Percentiles rank a stretch among this genome's conserved stretches.
These are phyloP conservation scores for Trametes sanguinea DNA, from an alignment of 768 basidiomycete genomes.

Conservation along the genomic window DNA sequence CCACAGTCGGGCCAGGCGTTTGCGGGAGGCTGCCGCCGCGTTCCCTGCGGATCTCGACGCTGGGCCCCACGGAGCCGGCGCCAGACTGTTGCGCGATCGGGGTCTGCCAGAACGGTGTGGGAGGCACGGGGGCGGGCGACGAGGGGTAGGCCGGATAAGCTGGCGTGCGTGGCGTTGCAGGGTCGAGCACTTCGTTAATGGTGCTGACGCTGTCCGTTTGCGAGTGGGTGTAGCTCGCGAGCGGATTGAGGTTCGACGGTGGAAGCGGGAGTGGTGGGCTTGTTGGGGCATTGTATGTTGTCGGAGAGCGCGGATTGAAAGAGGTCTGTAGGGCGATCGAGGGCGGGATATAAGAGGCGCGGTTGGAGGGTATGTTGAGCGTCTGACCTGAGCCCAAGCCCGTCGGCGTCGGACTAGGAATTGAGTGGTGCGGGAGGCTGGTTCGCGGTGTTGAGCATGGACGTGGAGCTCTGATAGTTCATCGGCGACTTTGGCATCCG, in stretches of 20 bases:
- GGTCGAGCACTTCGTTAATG: constrained; percentile 15
- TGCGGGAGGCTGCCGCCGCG: constrained; percentile 47
- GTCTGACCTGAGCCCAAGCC: constrained; percentile 14
- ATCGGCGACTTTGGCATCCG: constrained; percentile 30
- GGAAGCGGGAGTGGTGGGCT: constrained; percentile 34
- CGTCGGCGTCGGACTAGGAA: constrained; percentile 22
- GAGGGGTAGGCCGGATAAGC: constrained; percentile 60
- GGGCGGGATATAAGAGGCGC: constrained; percentile 35
- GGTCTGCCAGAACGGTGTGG: constrained; percentile 54
- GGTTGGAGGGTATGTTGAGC: constrained; percentile 9
- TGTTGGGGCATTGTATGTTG: constrained; percentile 49
- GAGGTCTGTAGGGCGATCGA: constrained; percentile 39
- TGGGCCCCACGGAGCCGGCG: constrained; percentile 51
- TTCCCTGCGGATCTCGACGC: constrained; percentile 69
- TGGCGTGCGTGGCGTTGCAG: constrained; percentile 53
- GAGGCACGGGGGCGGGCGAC: constrained; percentile 53
- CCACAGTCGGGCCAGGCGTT: constrained; percentile 58
- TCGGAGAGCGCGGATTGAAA: constrained; percentile 43
- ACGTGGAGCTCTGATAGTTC: constrained; percentile 34
- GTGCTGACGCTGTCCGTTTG: constrained; percentile 26
- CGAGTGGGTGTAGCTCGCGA: constrained; percentile 7
- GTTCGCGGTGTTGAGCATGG: constrained; percentile 34
- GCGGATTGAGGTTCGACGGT: constrained; percentile 29
- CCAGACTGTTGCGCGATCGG: constrained; percentile 53
- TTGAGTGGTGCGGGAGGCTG: constrained; percentile 24